Evolutionary conservation across 2,329 filamentous ascomycete genomes (phyloP), one percentile per base, ranked within the genome.

Genomic region (Cryphonectria radicalis): DNA sequence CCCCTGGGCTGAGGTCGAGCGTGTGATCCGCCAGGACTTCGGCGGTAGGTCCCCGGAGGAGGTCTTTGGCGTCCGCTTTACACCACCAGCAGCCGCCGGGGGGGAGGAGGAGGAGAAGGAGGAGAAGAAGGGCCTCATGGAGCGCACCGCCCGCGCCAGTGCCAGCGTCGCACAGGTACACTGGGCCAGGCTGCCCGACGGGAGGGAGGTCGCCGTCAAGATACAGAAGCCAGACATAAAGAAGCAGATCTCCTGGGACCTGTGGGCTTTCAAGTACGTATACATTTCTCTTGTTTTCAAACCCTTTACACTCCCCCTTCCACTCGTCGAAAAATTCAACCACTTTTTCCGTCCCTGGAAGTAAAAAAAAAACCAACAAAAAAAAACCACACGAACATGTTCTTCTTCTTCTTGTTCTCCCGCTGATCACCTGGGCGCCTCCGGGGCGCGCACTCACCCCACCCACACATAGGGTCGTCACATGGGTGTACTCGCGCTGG

Each of bases 161-260:
- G 96, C 96, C 2, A 97, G 93, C 80, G 95, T 99, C 11, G 96
- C 96, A 0, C 96, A 98, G 82, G 96, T 99, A 1, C 96, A 98
- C 80, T 98, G 95, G 94, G 96, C 96, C 10, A 86, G 91, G 72
- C 81, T 98, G 70, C 82, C 89, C 3, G 95, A 98, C 82, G 96
- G 96, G 0, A 87, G 94, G 64, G 95, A 98, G 84, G 93, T 98
- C 32, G 96, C 96, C 1, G 89, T 99, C 79, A 99, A 99, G 84
- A 91, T 99, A 5, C 96, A 99, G 84, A 99, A 98, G 84, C 89
- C 91, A 66, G 95, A 98, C 85, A 98, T 99, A 79, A 90, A 89
- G 28, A 90, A 92, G 78, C 96, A 98, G 82, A 93, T 98, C 53
- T 90, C 91, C 5, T 97, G 94, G 94, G 96, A 99, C 85, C 81